Evolutionary conservation across 2,329 filamentous ascomycete genomes (phyloP), one percentile per base, ranked within the genome.

Genomic region (Davidsoniella virescens): DNA sequence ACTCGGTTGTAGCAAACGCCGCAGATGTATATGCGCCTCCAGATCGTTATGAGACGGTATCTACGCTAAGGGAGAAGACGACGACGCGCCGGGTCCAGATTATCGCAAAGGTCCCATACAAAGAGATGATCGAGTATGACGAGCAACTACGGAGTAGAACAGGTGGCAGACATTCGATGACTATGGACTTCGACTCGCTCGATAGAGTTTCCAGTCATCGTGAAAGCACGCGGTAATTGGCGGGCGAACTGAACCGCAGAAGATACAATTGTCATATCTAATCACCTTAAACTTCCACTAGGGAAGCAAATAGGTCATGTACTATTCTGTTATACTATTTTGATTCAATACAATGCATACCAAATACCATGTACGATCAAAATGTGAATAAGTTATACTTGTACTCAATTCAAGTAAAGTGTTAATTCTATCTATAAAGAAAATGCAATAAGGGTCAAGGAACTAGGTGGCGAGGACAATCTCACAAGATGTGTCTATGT

Each of bases 81-180:
- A 66, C 64, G 33, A 64, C 67, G 50, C 66, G 70, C 43, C 70
- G 68, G 67, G 68, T 73, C 52, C 73, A 82, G 46, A 86, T 98
- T 57, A 80, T 82, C 9, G 92, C 88, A 18, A 79, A 84, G 59
- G 90, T 96, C 25, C 92, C 92, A 29, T 71, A 96, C 58, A 93
- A 92, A 66, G 90, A 96, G 65, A 95, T 96, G 86, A 81, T 96
- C 36, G 85, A 90, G 40, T 98, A 96, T 64, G 70, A 96, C 57
- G 86, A 87, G 62, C 85, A 93, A 61, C 66, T 98, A 55, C 72
- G 92, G 48, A 88, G 86, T 64, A 73, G 94, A 68, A 98, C 90
- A 3, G 84, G 82, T 2, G 92, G 92, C 0, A 73, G 92, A 2
- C 75, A 79, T 59, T 69, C 72, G 4, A 67, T 78, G 61, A 74